These are phyloP conservation scores for Vigna angularis DNA, from an alignment of 306 rosid genomes.

Conservation along the genomic window DNA sequence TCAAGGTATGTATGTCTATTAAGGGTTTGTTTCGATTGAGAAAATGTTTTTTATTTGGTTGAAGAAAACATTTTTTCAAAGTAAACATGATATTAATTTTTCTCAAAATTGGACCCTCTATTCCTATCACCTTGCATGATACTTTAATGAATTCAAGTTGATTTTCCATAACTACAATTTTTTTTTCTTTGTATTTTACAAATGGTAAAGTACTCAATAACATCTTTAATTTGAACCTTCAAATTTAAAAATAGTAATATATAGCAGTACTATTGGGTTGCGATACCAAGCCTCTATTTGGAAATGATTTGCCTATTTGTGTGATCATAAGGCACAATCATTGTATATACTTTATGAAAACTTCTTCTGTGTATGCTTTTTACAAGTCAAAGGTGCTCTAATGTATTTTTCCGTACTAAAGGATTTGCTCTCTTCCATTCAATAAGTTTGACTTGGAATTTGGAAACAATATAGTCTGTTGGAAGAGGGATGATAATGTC, in stretches of 20 bases:
- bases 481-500: background rate
- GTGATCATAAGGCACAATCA: background rate
- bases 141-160: slow-evolving; percentile 19
- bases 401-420: background rate
- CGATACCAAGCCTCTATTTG: background rate
- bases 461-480: background rate
- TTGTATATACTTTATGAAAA: background rate
- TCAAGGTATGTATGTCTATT: slow-evolving; percentile 63
- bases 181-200: background rate
- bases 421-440: background rate
- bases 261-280: background rate
- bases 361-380: background rate
- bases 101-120: slow-evolving; percentile 17
- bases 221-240: background rate
- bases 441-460: background rate
- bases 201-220: background rate
- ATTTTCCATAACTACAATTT: slow-evolving; percentile 5
- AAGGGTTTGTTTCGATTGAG: background rate
- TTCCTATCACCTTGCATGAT: background rate
- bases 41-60: background rate
- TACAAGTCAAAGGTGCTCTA: background rate
- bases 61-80: background rate
- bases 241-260: background rate
- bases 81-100: background rate
- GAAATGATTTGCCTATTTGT: slow-evolving; percentile 5